phyloP scores from a whole-genome alignment of 345 rosid genomes.

The Gossypium thurberi region DNA sequence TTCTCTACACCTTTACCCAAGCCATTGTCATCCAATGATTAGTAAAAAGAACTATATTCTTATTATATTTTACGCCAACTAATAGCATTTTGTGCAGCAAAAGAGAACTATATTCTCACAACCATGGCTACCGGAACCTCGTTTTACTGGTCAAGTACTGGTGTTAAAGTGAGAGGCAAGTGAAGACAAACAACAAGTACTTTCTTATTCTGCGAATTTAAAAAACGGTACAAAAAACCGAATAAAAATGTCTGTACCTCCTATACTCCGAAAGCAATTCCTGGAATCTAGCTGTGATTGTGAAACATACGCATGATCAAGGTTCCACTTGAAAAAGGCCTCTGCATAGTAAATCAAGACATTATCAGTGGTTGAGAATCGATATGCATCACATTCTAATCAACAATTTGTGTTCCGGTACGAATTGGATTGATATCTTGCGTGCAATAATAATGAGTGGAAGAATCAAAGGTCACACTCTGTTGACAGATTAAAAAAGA shows the following conservation, averaged over 20 bases:
- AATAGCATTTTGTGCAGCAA: neutral
- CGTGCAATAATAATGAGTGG: conserved; percentile 30
- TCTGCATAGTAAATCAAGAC: conserved; percentile 29
- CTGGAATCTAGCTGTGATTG: conserved; percentile 9
- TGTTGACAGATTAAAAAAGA: neutral
- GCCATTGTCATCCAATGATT: conserved; percentile 28
- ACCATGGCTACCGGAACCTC: neutral
- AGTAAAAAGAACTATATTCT: neutral
- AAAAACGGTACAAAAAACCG: neutral
- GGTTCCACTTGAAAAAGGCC: conserved; percentile 32
- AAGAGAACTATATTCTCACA: neutral
- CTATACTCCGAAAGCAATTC: neutral
- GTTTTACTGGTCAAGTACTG: neutral
- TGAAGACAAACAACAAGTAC: neutral
- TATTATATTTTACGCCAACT: too few relatives aligned
- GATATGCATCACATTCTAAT: conserved; percentile 17
- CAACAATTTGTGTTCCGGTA: conserved; percentile 5
- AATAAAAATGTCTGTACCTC: conserved; percentile 9
- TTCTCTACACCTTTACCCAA: conserved; percentile 15
- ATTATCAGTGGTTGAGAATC: conserved; percentile 25
- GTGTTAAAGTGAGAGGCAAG: neutral
- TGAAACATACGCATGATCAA: conserved; percentile 26
- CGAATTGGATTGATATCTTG: conserved; percentile 29
- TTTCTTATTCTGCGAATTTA: neutral
- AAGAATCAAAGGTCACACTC: conserved; percentile 21